Evolutionary conservation across 1,284 basidiomycete species (phyloP).

Genomic region (Sporisorium iseilematis-ciliati): DNA sequence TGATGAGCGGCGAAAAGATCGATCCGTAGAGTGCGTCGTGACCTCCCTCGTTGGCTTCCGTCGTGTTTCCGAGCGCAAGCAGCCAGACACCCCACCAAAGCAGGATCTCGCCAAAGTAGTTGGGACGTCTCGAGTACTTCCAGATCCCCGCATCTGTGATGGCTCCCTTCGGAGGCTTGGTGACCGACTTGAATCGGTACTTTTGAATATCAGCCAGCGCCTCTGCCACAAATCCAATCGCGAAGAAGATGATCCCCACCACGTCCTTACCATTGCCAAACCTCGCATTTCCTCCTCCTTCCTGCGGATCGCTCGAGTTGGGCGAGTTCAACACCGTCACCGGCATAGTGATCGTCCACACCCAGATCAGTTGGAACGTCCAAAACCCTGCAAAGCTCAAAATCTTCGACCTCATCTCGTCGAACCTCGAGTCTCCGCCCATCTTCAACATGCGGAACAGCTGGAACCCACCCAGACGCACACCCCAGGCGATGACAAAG

Average conservation of each 20-base stretch:
- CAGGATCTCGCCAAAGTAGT: conserved; percentile 81
- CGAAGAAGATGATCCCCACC: conserved; percentile 78
- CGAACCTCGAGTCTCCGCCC: conserved; percentile 65
- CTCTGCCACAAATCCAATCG: conserved; percentile 77
- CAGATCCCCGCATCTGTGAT: conserved; percentile 59
- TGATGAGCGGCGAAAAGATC: conserved; percentile 65
- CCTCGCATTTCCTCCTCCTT: conserved; percentile 41
- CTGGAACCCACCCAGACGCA: conserved; percentile 64
- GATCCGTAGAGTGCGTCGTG: conserved; percentile 54
- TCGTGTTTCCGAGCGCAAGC: conserved; percentile 39
- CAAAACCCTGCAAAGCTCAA: conserved; percentile 53
- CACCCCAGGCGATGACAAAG: conserved; percentile 74
- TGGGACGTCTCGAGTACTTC: conserved; percentile 73
- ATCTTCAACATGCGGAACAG: conserved; percentile 66
- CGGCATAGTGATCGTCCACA: conserved; percentile 59
- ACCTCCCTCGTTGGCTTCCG: conserved; percentile 25
- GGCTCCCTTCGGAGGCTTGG: conserved; percentile 54
- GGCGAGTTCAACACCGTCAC: conserved; percentile 62
- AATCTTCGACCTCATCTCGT: conserved; percentile 65
- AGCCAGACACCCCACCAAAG: conserved; percentile 63
- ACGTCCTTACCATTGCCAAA: conserved; percentile 74
- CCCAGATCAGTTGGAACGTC: conserved; percentile 62
- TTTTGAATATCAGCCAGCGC: conserved; percentile 78
- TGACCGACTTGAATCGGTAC: conserved; percentile 58
- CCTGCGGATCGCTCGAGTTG: conserved; percentile 40